A percentile compares a stretch with the other conserved stretches of the same genome.
Conservation (phyloP, 2,329 filamentous ascomycete species). For the Diaporthe eres region DNA sequence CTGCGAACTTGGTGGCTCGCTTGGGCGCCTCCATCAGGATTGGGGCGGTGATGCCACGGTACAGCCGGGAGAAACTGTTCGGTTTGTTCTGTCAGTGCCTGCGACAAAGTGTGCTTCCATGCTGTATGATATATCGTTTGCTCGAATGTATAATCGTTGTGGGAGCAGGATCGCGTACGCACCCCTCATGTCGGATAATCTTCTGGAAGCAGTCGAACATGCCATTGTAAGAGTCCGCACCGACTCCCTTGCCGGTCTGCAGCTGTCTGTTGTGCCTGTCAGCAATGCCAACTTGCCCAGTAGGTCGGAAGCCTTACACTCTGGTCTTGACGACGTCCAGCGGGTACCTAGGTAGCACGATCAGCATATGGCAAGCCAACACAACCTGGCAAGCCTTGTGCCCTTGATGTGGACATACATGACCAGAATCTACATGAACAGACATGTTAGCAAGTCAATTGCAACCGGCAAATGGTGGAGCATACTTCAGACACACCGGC, state of each 20-base stretch:
- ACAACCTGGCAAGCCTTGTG: conserved; percentile 41
- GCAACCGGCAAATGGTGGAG: conserved; percentile 44
- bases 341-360: conserved; percentile 80
- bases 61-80: conserved; percentile 84
- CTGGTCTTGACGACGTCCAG: conserved; percentile 98
- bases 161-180: conserved; percentile 49
- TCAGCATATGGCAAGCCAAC: conserved; percentile 41
- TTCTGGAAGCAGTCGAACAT: conserved; percentile 99
- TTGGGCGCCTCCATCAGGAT: conserved; percentile 93
- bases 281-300: conserved; percentile 33
- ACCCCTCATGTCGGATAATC: conserved; percentile 97
- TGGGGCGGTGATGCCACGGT: conserved; percentile 94
- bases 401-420: conserved; percentile 71
- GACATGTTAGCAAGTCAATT: conserved; percentile 46
- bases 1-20: conserved; percentile 97
- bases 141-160: not conserved
- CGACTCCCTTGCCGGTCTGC: conserved; percentile 80
- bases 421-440: conserved; percentile 78
- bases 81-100: conserved; percentile 36
- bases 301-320: conserved; percentile 74
- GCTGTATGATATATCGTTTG: too few species aligned
- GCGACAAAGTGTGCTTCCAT: not conserved
- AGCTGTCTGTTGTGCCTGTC: conserved; percentile 75
- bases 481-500: conserved; percentile 97
- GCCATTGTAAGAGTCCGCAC: conserved; percentile 91